These are phyloP conservation scores for Liquidambar formosana DNA, from an alignment of 164 flowering plant species.

Conservation along the genomic window DNA sequence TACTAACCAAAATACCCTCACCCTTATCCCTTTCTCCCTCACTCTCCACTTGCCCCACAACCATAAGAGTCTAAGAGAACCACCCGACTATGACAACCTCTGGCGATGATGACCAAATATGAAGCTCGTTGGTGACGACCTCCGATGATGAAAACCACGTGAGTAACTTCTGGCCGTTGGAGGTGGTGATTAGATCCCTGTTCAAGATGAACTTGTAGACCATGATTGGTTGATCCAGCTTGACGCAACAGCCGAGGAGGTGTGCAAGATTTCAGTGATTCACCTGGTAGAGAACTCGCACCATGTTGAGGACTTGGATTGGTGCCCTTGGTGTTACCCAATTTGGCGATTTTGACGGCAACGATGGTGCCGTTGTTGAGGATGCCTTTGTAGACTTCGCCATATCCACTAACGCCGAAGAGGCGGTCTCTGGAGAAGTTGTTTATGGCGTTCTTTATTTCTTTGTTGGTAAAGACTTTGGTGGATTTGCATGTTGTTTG, in stretches of 20 bases:
- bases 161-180: slow-evolving; percentile 10
- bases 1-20: too few relatives aligned
- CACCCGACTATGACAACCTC: too few relatives aligned
- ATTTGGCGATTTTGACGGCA: slow-evolving; percentile 62
- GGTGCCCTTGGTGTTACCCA: slow-evolving; percentile 58
- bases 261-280: slow-evolving; percentile 54
- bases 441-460: slow-evolving; percentile 56
- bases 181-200: slow-evolving; percentile 24
- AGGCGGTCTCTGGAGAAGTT: slow-evolving; percentile 54
- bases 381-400: slow-evolving; percentile 62
- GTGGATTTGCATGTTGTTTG: slow-evolving; percentile 45
- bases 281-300: slow-evolving; percentile 61
- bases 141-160: too few relatives aligned
- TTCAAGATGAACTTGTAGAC: slow-evolving; percentile 59
- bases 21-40: too few relatives aligned
- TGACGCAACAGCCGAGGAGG: slow-evolving; percentile 66
- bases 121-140: too few relatives aligned
- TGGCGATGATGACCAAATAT: too few relatives aligned
- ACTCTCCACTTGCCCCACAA: too few relatives aligned
- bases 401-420: slow-evolving; percentile 63
- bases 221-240: slow-evolving; percentile 57
- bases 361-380: slow-evolving; percentile 50
- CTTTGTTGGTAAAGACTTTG: slow-evolving; percentile 56
- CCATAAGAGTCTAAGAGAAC: too few relatives aligned
- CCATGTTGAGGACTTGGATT: slow-evolving; percentile 73